Base-by-base conservation (phyloP, 2,329 filamentous ascomycete genomes). In the Zasmidium angulare region DNA sequence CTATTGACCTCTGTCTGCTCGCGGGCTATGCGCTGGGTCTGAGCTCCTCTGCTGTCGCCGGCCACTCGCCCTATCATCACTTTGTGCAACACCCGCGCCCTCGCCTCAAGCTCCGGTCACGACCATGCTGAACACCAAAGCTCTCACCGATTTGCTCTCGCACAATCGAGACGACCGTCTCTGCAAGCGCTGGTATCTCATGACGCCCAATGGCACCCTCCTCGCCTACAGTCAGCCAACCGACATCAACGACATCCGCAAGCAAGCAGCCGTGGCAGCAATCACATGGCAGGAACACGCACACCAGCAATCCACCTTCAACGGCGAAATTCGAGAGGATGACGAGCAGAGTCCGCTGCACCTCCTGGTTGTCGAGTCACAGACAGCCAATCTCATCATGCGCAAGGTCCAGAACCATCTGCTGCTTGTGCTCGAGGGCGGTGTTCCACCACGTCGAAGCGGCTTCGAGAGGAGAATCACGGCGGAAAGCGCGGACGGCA, bases 201-300 rank as follows among this genome's bases (percentile, higher is more conserved):
- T 81, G 76, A 81, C 79, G 26, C 78, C 78, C 21, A 81, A 81
- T 64, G 80, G 79, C 62, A 81, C 78, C 1, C 68, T 82, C 20
- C 71, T 82, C 53, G 79, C 80, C 47, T 80, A 81, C 67, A 80
- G 75, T 19, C 76, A 76, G 21, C 78, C 79, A 12, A 73, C 76
- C n/a, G 75, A 81, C 62, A 78, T 79, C 66, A 77, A 77, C 61
- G 76, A 79, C 61, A 72, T 82, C 29, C 77, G 80, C 46, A 79
- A 79, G 57, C 78, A 81, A 64, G 79, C 78, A 21, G 78, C 80
- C 6, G 68, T 81, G 50, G 75, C 81, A 9, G 79, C 78, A 21
- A 76, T 81, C 62, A 75, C 75, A 10, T 82, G 79, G 80, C 80
- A 80, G 68, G 79, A 81, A 50, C 71, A 79, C 55, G 60, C 66